Evolutionary conservation across 768 basidiomycete species (phyloP), one percentile per base, ranked within the genome.

Genomic region (Galerina sulciceps): DNA sequence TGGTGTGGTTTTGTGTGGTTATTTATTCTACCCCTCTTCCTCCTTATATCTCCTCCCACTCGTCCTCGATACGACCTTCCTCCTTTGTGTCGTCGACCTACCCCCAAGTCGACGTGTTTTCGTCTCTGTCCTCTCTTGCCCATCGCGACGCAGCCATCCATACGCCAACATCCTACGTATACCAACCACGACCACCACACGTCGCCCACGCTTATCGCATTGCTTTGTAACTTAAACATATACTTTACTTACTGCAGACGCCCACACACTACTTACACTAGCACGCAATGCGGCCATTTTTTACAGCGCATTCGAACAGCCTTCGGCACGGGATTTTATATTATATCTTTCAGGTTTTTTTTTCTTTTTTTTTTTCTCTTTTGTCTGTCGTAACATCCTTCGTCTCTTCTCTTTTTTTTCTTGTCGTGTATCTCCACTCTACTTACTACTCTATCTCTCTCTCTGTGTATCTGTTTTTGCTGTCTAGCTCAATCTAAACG

Each of bases 21-120:
- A 36, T 22, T 50, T 22, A 6, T 34, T 13, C n/a, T 1, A 17
- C 5, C 14, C 4, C 6, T 6, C 20, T 22, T 31, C 26, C 2
- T 31, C 26, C 26, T 31, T 31, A 31, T 31, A n/a, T n/a, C n/a
- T n/a, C n/a, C n/a, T 31, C 26, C 26, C 8, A 4, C 26, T 31
- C 26, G 38, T 8, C 31, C 26, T 23, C 42, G 23, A 26, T 49
- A 13, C 51, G 20, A 35, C 35, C 15, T 18, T 31, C 36, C 42
- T 51, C 35, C 20, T 51, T 36, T 22, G 34, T 51, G 35, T 58
- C 50, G 49, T 26, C 42, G 31, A 42, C 49, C 20, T 34, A 43
- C 37, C 26, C 46, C 10, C 40, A n/a, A 22, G 40, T 38, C 42
- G 56, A 44, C 18, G 50, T 55, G 51, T 54, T 53, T 58, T 57